phyloP scores from a whole-genome alignment of 2,329 filamentous ascomycete species.

The Nemania sp. region DNA sequence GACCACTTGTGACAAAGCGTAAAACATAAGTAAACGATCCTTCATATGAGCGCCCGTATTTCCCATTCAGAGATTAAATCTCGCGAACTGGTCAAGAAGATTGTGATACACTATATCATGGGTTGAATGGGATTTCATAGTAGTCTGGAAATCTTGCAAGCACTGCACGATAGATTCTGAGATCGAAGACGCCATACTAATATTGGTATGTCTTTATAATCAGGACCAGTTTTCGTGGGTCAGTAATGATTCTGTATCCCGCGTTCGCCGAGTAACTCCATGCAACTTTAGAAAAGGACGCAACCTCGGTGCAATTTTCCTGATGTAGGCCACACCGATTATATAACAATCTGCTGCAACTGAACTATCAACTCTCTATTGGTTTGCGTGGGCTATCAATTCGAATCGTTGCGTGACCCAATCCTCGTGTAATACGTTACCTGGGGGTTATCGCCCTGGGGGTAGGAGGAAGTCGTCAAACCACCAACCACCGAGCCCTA shows the following conservation, averaged over 20 bases:
- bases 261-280: too few relatives aligned
- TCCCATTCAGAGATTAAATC: slow-evolving; percentile 30
- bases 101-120: neutral
- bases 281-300: too few relatives aligned
- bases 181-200: slow-evolving; percentile 1
- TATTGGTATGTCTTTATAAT: neutral
- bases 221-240: neutral
- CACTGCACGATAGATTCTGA: slow-evolving; percentile 16
- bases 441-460: too few relatives aligned
- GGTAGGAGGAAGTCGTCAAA: neutral
- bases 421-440: neutral
- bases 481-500: neutral
- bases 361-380: neutral
- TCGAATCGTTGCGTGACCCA: neutral
- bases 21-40: too few relatives aligned
- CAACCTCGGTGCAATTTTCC: too few relatives aligned
- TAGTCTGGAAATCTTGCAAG: slow-evolving; percentile 14
- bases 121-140: neutral
- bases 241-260: too few relatives aligned
- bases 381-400: neutral
- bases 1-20: too few relatives aligned
- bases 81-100: slow-evolving; percentile 10
- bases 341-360: neutral
- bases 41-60: too few relatives aligned
- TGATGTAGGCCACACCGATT: neutral